A percentile compares a stretch with the other conserved stretches of the same genome.
Conservation (phyloP, 2,329 filamentous ascomycete species). For the Botrytis sinoallii region DNA sequence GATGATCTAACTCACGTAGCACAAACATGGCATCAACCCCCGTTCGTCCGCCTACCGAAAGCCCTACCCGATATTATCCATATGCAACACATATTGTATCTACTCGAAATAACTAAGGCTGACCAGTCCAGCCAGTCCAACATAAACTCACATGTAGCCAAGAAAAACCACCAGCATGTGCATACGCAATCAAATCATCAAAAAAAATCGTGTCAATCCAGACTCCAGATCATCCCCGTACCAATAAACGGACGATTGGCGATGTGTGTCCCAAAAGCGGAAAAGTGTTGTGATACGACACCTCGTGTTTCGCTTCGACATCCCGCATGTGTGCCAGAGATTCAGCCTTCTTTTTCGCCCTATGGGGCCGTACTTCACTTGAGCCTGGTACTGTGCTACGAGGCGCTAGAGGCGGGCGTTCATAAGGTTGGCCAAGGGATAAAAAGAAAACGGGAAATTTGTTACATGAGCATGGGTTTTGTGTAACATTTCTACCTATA, state of each 20-base stretch:
- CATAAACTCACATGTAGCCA: not conserved
- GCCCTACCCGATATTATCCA: constrained; percentile 14
- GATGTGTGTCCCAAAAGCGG: constrained; percentile 5
- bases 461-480: not conserved
- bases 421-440: constrained; percentile 5
- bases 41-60: constrained; percentile 11
- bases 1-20: not conserved
- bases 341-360: constrained; percentile 21
- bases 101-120: constrained; percentile 13
- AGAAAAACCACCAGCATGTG: not conserved
- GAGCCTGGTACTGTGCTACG: not conserved
- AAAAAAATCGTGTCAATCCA: not conserved
- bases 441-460: constrained; percentile 7
- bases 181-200: constrained; percentile 2
- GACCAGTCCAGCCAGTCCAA: constrained; percentile 4
- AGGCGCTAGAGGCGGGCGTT: constrained; percentile 6
- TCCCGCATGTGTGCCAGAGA: constrained; percentile 4
- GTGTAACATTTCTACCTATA: constrained; percentile 6
- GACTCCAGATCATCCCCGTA: not conserved
- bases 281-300: constrained; percentile 9
- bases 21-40: not conserved
- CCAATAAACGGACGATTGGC: constrained; percentile 10
- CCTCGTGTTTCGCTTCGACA: constrained; percentile 18
- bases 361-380: constrained; percentile 2
- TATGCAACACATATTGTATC: constrained; percentile 4